Evolutionary conservation across 73 alveolate species (phyloP), one percentile per base, ranked within the genome.

Genomic region (Paramecium sonneborni): DNA sequence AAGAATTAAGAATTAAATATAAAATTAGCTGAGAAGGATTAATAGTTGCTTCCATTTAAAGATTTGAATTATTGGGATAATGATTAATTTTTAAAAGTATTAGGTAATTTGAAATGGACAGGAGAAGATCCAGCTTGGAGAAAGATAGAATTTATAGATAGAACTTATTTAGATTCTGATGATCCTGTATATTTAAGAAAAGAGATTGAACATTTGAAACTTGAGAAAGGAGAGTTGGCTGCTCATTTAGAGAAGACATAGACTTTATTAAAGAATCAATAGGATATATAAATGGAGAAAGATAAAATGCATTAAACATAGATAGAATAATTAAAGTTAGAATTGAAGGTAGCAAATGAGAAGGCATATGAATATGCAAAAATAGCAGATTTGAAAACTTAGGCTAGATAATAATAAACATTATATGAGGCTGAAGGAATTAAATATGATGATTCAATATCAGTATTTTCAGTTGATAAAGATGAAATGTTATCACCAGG

Each of bases 181-280:
- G 96, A 82, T 86, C 88, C 93, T 52, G 95, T 93, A n/a, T 93
- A 92, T 35, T 93, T 97, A 21, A 86, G 70, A 30, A 92, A 94
- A 76, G 98, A 96, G 93, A 97, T 97, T n/a, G 97, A 97, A 84
- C 92, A 96, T 57, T 95, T 98, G 85, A 98, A 93, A 92, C 93
- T 88, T 7, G 99, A 97, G 72, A 98, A 97, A 86, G 97, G 97
- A 32, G 96, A 95, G 38, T 87, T 98, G 44, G 99, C 99, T 18
- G 95, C 98, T 56, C 99, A 96, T 79, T 93, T 98, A 62, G 99
- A 98, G 88, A 95, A 94, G 92, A 96, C 98, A 4, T 93, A 98
- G 94, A 94, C 91, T 74, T 68, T 93, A 57, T 92, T 98, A 84
- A 92, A 93, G 74, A 87, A 93, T 14, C 95, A 94, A 74, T 93